Percentiles rank a stretch among this genome's conserved stretches.
Conservation (phyloP, 1,139 yeast genomes). For the Sugiyamaella paludigena region DNA sequence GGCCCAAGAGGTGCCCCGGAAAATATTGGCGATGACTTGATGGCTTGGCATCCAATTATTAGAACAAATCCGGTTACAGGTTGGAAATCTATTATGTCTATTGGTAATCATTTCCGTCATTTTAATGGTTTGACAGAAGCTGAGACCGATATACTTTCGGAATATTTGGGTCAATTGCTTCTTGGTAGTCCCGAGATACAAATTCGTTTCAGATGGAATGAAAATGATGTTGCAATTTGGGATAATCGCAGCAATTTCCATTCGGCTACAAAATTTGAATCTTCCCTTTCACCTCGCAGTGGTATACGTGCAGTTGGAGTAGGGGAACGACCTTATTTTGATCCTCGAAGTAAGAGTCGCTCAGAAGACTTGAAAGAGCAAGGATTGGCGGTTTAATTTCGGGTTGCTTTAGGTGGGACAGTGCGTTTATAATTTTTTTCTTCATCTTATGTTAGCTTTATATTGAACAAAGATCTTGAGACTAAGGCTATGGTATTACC, state of each 20-base stretch:
- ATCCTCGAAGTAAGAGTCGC: not conserved
- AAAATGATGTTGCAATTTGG: slow-evolving; percentile 51
- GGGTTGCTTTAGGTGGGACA: too few relatives aligned
- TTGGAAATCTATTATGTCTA: slow-evolving; percentile 46
- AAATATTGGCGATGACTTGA: slow-evolving; percentile 31
- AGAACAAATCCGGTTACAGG: slow-evolving; percentile 51
- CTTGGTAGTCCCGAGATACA: slow-evolving; percentile 19
- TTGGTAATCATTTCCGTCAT: slow-evolving; percentile 42
- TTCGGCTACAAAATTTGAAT: slow-evolving; percentile 23
- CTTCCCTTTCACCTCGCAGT: slow-evolving; percentile 19
- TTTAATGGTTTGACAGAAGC: slow-evolving; percentile 42
- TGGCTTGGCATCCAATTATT: slow-evolving; percentile 44
- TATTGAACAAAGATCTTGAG: too few relatives aligned
- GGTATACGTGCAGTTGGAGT: slow-evolving; percentile 32
- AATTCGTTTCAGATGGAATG: slow-evolving; percentile 54
- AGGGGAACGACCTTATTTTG: slow-evolving; percentile 33
- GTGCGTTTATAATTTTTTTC: too few relatives aligned
- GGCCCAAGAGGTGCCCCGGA: slow-evolving; percentile 38
- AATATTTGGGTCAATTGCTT: slow-evolving; percentile 18
- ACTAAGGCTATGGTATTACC: too few relatives aligned
- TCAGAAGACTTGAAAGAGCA: slow-evolving; percentile 6
- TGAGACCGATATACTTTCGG: slow-evolving; percentile 31
- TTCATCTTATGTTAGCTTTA: too few relatives aligned
- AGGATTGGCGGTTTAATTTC: too few relatives aligned
- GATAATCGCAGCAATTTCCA: slow-evolving; percentile 36